These are phyloP conservation scores for Termitomyces sp. DNA, from an alignment of 768 basidiomycete species.

Conservation along the genomic window DNA sequence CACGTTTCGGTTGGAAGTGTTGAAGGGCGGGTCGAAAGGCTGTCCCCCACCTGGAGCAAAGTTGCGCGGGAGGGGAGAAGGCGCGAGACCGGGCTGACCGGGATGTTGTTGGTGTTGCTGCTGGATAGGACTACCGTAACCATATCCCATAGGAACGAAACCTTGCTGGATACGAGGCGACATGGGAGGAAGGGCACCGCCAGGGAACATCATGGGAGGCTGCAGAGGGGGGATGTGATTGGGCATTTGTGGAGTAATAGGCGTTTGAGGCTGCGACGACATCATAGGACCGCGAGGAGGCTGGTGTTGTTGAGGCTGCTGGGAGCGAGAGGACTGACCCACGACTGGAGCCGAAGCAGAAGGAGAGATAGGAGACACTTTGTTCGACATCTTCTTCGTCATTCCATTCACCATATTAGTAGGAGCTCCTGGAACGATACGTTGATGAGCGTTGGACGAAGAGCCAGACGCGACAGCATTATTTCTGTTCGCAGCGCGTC, in stretches of 20 bases:
- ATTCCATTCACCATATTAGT: conserved; percentile 34
- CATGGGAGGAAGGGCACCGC: conserved; percentile 33
- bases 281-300: conserved; percentile 31
- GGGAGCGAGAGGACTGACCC: conserved; percentile 28
- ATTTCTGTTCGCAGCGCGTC: conserved; percentile 42
- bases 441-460: conserved; percentile 21
- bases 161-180: conserved; percentile 52
- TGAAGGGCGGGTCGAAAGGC: conserved; percentile 50
- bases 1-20: conserved; percentile 28
- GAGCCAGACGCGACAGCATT: conserved; percentile 41
- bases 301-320: conserved; percentile 26
- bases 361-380: conserved; percentile 28
- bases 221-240: conserved; percentile 39
- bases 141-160: conserved; percentile 48
- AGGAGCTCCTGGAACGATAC: conserved; percentile 26
- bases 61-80: conserved; percentile 49
- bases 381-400: conserved; percentile 61
- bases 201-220: conserved; percentile 42
- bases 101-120: conserved; percentile 24
- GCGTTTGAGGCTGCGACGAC: conserved; percentile 43
- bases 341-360: conserved; percentile 21
- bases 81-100: conserved; percentile 35
- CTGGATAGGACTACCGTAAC: conserved; percentile 43
- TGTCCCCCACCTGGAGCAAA: conserved; percentile 42
- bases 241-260: conserved; percentile 42